phyloP scores from a whole-genome alignment of 1,284 basidiomycete species.

The Cutaneotrichosporon sp. region DNA sequence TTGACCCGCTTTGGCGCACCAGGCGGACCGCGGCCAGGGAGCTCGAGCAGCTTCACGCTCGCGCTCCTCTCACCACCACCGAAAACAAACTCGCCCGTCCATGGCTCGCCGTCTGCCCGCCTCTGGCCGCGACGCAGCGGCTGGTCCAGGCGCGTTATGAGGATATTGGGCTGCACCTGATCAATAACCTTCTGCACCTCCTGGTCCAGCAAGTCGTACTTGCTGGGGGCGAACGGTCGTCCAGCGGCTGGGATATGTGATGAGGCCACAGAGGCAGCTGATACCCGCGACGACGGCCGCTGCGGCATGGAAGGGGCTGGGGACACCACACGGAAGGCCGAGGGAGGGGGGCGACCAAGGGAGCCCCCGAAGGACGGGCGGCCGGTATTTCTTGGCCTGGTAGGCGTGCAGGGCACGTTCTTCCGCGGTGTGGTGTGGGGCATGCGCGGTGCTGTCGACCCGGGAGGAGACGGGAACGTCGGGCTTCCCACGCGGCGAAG shows the following conservation, averaged over 20 bases:
- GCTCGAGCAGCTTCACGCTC: conserved; percentile 41
- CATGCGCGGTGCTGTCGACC: conserved; percentile 4
- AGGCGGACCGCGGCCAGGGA: conserved; percentile 21
- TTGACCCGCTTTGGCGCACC: conserved; percentile 31
- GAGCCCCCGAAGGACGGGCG: conserved; percentile 10
- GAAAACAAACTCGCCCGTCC: conserved; percentile 52
- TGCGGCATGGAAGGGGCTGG: conserved; percentile 27
- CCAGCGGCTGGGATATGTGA: conserved; percentile 11
- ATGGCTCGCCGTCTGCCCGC: conserved; percentile 40
- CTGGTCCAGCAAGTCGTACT: conserved; percentile 46
- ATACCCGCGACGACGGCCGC: conserved; percentile 36
- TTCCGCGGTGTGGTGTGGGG: conserved; percentile 10
- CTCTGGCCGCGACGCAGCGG: conserved; percentile 45
- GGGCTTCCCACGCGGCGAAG: conserved; percentile 10
- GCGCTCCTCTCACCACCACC: conserved; percentile 37
- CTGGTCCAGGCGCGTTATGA: conserved; percentile 43
- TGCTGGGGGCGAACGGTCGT: conserved; percentile 41
- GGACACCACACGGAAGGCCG: conserved; percentile 36
- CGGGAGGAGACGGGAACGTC: background rate
- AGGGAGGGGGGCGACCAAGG: conserved; percentile 34
- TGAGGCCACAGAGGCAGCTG: conserved; percentile 7
- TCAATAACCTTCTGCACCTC: conserved; percentile 36
- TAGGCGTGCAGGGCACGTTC: conserved; percentile 11
- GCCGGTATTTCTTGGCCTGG: background rate
- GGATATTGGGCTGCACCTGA: conserved; percentile 29